Percentiles rank a stretch among this genome's conserved stretches.
These are phyloP conservation scores for Cicer arietinum DNA, from an alignment of 306 rosid genomes.

Conservation along the genomic window DNA sequence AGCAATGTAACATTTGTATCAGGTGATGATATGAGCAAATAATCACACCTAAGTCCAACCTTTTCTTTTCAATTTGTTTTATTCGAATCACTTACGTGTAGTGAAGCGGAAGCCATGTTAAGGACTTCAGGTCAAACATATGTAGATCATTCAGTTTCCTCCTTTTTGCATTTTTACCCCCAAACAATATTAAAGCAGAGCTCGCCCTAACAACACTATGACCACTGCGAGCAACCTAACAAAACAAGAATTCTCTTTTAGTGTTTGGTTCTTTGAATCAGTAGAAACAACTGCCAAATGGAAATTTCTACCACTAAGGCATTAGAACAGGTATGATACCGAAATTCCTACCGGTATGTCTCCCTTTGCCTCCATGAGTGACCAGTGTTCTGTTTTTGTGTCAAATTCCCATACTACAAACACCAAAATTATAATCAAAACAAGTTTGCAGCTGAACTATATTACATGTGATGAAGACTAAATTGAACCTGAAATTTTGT, in stretches of 20 bases:
- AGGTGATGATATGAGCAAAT: slow-evolving; percentile 11
- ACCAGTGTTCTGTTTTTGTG: slow-evolving; percentile 94
- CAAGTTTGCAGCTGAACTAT: slow-evolving; percentile 21
- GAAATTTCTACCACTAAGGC: slow-evolving; percentile 22
- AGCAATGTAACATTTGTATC: slow-evolving; percentile 6
- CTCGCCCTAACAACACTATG: slow-evolving; percentile 87
- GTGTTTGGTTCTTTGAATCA: slow-evolving; percentile 13
- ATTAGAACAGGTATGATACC: slow-evolving; percentile 11
- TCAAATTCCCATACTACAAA: slow-evolving; percentile 92
- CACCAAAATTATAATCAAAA: slow-evolving; percentile 37
- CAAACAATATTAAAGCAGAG: slow-evolving; percentile 76
- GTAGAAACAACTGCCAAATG: not conserved
- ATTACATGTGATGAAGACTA: slow-evolving; percentile 14
- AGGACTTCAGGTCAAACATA: slow-evolving; percentile 91
- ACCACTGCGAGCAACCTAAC: slow-evolving; percentile 87
- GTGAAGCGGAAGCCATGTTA: slow-evolving; percentile 94
- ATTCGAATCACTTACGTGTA: slow-evolving; percentile 71
- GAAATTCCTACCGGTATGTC: slow-evolving; percentile 70
- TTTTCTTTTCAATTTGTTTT: slow-evolving; percentile 2
- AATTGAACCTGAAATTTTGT: slow-evolving; percentile 77
- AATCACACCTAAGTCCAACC: slow-evolving; percentile 15
- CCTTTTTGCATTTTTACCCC: slow-evolving; percentile 89
- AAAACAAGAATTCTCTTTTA: slow-evolving; percentile 18
- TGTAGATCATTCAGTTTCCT: slow-evolving; percentile 89
- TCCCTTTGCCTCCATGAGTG: slow-evolving; percentile 90